Evolutionary conservation across 371 early-diverging fungal species (phyloP), one percentile per base, ranked within the genome.

Genomic region (Mortierella sp.): DNA sequence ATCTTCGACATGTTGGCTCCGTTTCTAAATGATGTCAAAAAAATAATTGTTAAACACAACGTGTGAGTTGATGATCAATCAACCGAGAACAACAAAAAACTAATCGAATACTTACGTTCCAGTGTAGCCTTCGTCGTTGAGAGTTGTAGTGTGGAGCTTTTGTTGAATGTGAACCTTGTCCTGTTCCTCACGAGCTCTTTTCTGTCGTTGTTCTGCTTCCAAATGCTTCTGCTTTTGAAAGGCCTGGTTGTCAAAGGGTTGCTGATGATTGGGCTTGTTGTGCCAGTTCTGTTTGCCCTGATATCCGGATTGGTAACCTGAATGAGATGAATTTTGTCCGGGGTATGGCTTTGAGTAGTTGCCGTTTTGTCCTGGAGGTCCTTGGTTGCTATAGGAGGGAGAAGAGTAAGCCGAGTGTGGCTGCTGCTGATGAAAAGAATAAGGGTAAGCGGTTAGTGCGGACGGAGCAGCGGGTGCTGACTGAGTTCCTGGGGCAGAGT

Each of bases 181-280:
- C 34, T 78, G 58, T 6, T 76, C 74, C 13, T 38, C 65, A 24
- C 75, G 55, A 13, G 48, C 58, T 60, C 48, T 63, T 31, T 77
- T 42, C 71, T 60, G 71, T 10, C 60, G 70, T 26, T 78, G 65
- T 70, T 84, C 80, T 45, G 80, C 77, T 54, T 84, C 84, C 28
- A 70, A 60, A 50, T 84, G 84, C 73, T 84, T 84, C 54, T 77
- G 80, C 60, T 57, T 80, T 77, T 84, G 84, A 74, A 84, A 84
- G 10, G 80, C 84, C 44, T 84, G 77, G 38, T 80, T 65, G 70
- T 84, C 84, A 74, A 84, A 84, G 26, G 74, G 45, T 52, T 78
- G 44, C 42, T 79, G 68, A 47, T 71, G 26, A 47, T 76, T 71
- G 52, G 42, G 54, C 63, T 71, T 68, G 57, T 24, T 38, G 65